Percentiles rank a stretch among this genome's conserved stretches.
Evolutionary conservation across 371 early-diverging fungal species (phyloP).

Genomic region (Lichtheimia corymbifera): DNA sequence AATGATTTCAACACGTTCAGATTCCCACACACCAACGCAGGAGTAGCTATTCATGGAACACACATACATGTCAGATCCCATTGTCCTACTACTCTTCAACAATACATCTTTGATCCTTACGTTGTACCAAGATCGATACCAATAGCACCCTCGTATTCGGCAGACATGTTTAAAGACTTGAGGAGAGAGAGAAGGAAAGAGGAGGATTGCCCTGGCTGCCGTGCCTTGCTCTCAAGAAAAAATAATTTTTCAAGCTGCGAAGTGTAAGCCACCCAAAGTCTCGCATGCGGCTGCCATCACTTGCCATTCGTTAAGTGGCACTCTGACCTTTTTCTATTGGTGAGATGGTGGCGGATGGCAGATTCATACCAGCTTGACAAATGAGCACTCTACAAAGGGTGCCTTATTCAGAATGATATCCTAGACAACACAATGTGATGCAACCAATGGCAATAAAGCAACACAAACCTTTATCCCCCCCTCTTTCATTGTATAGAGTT

Average conservation of each 20-base stretch:
- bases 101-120: constrained; percentile 60
- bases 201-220: constrained; percentile 12
- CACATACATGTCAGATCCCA: not conserved
- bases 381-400: too few species aligned
- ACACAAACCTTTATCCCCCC: too few species aligned
- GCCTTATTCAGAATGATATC: too few species aligned
- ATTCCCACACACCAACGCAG: constrained; percentile 97
- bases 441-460: too few species aligned
- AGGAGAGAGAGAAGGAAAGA: constrained; percentile 22
- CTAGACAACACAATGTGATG: too few species aligned
- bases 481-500: too few species aligned
- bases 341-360: too few species aligned
- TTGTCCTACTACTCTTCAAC: constrained; percentile 24
- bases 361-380: too few species aligned
- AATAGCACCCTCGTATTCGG: constrained; percentile 73
- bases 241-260: constrained; percentile 13
- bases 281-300: too few species aligned
- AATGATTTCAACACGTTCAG: constrained; percentile 96
- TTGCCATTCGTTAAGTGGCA: too few species aligned
- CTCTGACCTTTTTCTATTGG: too few species aligned
- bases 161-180: constrained; percentile 49
- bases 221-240: constrained; percentile 6
- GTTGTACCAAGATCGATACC: constrained; percentile 99
- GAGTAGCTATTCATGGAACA: constrained; percentile 89
- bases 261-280: too few species aligned